These are phyloP conservation scores for Pyronema omphalodes DNA, from an alignment of 495 filamentous ascomycete species.

Conservation along the genomic window DNA sequence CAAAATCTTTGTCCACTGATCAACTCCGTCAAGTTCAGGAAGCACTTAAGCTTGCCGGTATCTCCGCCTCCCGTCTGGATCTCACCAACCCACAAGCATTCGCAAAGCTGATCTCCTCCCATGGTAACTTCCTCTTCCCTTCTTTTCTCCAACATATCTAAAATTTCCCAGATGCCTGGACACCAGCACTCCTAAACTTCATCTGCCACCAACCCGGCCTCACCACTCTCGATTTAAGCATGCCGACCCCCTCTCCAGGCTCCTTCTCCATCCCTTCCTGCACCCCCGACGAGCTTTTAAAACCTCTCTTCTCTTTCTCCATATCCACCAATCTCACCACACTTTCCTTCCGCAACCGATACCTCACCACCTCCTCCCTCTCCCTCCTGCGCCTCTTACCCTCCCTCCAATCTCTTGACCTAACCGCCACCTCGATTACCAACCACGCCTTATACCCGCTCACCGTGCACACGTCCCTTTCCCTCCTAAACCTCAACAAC, in stretches of 20 bases:
- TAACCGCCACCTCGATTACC: slow-evolving; percentile 14
- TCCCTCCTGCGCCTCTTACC: slow-evolving; percentile 19
- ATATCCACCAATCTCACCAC: slow-evolving; percentile 13
- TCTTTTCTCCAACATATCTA: neutral
- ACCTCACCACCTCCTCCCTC: slow-evolving; percentile 15
- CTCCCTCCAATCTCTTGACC: slow-evolving; percentile 13
- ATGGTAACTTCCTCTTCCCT: too few species aligned
- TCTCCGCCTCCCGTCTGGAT: too few species aligned
- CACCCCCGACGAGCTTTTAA: slow-evolving; percentile 9
- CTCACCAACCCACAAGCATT: too few species aligned
- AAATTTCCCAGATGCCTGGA: slow-evolving; percentile 9
- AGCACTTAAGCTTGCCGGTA: too few species aligned
- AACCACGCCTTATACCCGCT: slow-evolving; percentile 20
- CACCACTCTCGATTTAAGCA: slow-evolving; percentile 17
- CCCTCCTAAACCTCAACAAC: slow-evolving; percentile 18
- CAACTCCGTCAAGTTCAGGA: too few species aligned
- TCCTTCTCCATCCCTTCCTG: slow-evolving; percentile 5
- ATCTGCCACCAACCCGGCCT: slow-evolving; percentile 12
- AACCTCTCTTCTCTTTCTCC: slow-evolving; percentile 14
- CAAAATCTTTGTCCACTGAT: too few species aligned
- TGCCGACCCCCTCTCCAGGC: slow-evolving; percentile 5
- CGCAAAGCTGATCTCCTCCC: too few species aligned
- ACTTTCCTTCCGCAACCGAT: slow-evolving; percentile 14
- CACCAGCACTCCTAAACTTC: slow-evolving; percentile 12
- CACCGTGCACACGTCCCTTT: slow-evolving; percentile 19